A percentile compares a stretch with the other conserved stretches of the same genome.
phyloP scores from a whole-genome alignment of 1,139 yeast genomes.

The Magnusiomyces tetraspermus region DNA sequence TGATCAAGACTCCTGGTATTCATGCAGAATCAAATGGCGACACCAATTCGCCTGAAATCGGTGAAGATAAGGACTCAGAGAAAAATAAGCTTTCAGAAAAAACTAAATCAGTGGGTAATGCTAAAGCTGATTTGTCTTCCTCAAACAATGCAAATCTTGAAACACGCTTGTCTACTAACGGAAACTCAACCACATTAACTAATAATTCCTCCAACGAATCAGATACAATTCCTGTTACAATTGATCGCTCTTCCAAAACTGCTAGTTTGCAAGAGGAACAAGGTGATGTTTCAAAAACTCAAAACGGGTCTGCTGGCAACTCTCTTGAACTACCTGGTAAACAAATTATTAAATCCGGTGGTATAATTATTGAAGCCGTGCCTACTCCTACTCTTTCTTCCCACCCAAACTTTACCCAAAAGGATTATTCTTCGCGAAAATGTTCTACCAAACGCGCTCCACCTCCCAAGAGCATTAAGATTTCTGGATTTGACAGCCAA shows the following conservation, averaged over 20 bases:
- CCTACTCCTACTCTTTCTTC: conserved; percentile 12
- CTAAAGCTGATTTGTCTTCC: background rate
- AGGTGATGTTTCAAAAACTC: background rate
- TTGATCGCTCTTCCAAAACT: background rate
- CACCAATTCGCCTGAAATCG: background rate
- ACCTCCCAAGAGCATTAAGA: conserved; percentile 10
- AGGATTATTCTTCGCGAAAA: background rate
- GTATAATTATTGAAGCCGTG: conserved; percentile 13
- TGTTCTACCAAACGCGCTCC: conserved; percentile 7
- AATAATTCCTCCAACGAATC: background rate
- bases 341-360: conserved; percentile 11
- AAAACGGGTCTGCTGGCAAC: background rate
- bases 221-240: background rate
- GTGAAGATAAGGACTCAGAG: background rate
- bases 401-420: conserved; percentile 3
- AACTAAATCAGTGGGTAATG: background rate
- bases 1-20: background rate
- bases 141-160: background rate
- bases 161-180: background rate
- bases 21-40: background rate
- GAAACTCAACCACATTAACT: background rate
- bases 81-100: background rate
- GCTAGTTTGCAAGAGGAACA: background rate
- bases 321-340: background rate
- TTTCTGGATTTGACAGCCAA: conserved; percentile 8